Evolutionary conservation across 352 stramenopile genomes (phyloP).

Genomic region (Globisporangium orthogonon): DNA sequence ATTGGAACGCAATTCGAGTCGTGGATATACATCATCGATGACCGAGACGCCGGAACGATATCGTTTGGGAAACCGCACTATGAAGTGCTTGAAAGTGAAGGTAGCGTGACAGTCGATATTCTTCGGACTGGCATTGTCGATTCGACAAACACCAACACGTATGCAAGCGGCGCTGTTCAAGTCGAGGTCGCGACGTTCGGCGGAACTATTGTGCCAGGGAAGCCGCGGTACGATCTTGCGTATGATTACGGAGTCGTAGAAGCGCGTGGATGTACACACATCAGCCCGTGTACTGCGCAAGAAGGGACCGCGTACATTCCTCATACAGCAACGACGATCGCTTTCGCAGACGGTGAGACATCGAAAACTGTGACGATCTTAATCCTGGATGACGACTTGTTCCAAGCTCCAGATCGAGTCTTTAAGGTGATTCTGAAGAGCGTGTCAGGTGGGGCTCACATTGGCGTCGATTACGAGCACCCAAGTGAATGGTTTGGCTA

Average conservation of each 20-base stretch:
- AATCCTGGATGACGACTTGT: slow-evolving; percentile 58
- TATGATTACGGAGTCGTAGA: slow-evolving; percentile 57
- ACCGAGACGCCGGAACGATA: slow-evolving; percentile 63
- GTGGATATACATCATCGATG: slow-evolving; percentile 71
- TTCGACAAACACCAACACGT: slow-evolving; percentile 45
- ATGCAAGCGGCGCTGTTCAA: slow-evolving; percentile 41
- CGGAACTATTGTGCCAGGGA: slow-evolving; percentile 43
- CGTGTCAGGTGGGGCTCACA: slow-evolving; percentile 39
- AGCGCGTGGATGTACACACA: slow-evolving; percentile 44
- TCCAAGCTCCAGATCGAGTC: slow-evolving; percentile 49
- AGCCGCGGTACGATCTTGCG: slow-evolving; percentile 32
- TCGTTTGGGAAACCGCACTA: slow-evolving; percentile 53
- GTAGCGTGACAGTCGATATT: slow-evolving; percentile 36
- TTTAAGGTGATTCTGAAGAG: slow-evolving; percentile 58
- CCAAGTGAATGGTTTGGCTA: slow-evolving; percentile 46
- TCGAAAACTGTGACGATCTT: slow-evolving; percentile 37
- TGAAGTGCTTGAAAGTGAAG: slow-evolving; percentile 49
- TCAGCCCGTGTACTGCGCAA: slow-evolving; percentile 54
- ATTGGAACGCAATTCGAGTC: slow-evolving; percentile 39
- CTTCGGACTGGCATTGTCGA: slow-evolving; percentile 41
- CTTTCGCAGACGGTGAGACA: slow-evolving; percentile 40
- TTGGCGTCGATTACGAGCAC: slow-evolving; percentile 58
- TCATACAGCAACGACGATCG: slow-evolving; percentile 34
- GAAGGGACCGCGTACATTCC: slow-evolving; percentile 38
- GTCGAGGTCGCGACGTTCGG: slow-evolving; percentile 56